Percentiles rank a stretch among this genome's conserved stretches.
phyloP scores from a whole-genome alignment of 2,329 filamentous ascomycete genomes.

The Aureobasidium leucospermi region DNA sequence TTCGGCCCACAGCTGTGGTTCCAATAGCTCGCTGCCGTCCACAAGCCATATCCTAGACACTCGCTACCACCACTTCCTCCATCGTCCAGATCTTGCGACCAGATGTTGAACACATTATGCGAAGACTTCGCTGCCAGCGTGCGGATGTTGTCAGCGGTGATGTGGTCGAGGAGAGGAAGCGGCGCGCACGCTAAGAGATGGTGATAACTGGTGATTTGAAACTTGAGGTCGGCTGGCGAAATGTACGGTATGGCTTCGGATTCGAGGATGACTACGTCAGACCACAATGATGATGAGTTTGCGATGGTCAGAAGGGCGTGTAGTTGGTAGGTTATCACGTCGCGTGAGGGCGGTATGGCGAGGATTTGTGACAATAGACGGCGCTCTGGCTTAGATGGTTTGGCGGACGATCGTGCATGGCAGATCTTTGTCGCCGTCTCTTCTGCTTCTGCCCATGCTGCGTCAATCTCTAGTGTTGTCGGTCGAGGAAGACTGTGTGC shows the following conservation, averaged over 20 bases:
- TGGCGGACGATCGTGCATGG: background rate
- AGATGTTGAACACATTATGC: conserved; percentile 43
- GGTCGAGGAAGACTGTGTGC: conserved; percentile 3
- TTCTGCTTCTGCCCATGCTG: conserved; percentile 5
- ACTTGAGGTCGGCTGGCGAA: conserved; percentile 31
- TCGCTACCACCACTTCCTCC: conserved; percentile 35
- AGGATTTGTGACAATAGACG: conserved; percentile 14
- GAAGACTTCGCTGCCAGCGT: conserved; percentile 33
- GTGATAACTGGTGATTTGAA: conserved; percentile 34
- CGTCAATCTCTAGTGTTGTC: conserved; percentile 18
- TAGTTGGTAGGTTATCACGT: conserved; percentile 37
- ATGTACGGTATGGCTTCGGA: conserved; percentile 36
- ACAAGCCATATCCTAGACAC: conserved; percentile 43
- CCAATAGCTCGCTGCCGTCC: conserved; percentile 41
- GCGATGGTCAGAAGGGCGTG: conserved; percentile 31
- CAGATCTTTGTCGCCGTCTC: conserved; percentile 8
- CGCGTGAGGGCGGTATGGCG: conserved; percentile 16
- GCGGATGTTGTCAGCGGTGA: conserved; percentile 30
- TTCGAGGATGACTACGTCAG: conserved; percentile 31
- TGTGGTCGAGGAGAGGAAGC: conserved; percentile 24
- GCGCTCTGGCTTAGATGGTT: conserved; percentile 15
- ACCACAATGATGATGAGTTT: conserved; percentile 27
- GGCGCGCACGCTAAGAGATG: conserved; percentile 38
- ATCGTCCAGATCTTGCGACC: conserved; percentile 27
- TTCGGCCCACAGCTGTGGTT: conserved; percentile 42